A percentile compares a stretch with the other conserved stretches of the same genome.
These are phyloP conservation scores for Bryoglossum gracile DNA, from an alignment of 495 filamentous ascomycete genomes.

Conservation along the genomic window DNA sequence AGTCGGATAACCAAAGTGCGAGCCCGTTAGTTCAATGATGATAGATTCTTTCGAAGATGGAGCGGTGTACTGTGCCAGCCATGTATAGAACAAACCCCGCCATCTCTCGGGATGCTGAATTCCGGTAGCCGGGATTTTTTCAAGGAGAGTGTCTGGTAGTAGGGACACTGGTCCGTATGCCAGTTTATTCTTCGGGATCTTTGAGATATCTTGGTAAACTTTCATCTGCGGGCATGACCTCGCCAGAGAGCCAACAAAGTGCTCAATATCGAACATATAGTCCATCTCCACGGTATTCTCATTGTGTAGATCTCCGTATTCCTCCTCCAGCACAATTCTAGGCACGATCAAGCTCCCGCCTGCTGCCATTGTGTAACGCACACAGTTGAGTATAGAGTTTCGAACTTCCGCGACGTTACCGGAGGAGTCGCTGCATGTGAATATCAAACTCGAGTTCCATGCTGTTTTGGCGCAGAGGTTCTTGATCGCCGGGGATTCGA, in stretches of 20 bases:
- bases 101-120: conserved; percentile 10
- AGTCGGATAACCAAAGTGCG: conserved; percentile 15
- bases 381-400: conserved; percentile 23
- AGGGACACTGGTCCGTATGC: not conserved
- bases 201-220: not conserved
- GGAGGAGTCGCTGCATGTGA: conserved; percentile 19
- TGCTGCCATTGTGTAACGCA: conserved; percentile 24
- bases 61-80: conserved; percentile 6
- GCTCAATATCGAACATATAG: conserved; percentile 18
- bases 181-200: not conserved
- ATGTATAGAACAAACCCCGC: conserved; percentile 12
- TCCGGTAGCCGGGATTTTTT: conserved; percentile 3
- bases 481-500: conserved; percentile 18
- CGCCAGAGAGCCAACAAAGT: conserved; percentile 15
- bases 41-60: not conserved
- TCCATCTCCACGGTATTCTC: not conserved
- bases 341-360: conserved; percentile 20
- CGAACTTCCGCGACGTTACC: conserved; percentile 17
- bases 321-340: conserved; percentile 9
- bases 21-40: conserved; percentile 11
- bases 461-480: conserved; percentile 15
- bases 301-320: not conserved
- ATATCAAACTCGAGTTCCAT: conserved; percentile 18
- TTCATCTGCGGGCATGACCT: conserved; percentile 11
- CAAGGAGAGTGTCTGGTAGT: conserved; percentile 8